These are phyloP conservation scores for Coniferiporia sulphurascens DNA, from an alignment of 1,284 basidiomycete species.

Conservation along the genomic window DNA sequence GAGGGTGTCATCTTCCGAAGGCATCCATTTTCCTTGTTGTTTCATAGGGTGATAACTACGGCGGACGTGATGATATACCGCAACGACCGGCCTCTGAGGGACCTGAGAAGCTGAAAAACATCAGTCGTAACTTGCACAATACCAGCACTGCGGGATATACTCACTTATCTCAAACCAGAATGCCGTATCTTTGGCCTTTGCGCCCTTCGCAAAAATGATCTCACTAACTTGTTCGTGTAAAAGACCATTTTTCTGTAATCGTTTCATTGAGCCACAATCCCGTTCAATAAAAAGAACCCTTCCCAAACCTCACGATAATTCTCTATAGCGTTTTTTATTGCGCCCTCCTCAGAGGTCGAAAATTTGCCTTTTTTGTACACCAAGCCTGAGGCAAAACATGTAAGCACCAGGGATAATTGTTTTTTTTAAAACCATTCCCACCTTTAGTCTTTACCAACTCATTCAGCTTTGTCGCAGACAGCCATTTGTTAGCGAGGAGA, in stretches of 20 bases:
- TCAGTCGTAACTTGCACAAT: background rate
- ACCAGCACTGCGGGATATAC: conserved; percentile 26
- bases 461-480: conserved; percentile 59
- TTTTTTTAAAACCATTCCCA: conserved; percentile 27
- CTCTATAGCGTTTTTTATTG: conserved; percentile 59
- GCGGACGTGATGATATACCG: conserved; percentile 77
- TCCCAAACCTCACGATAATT: conserved; percentile 50
- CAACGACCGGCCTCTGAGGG: conserved; percentile 69
- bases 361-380: conserved; percentile 84
- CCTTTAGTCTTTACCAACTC: conserved; percentile 66
- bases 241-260: conserved; percentile 43
- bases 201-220: conserved; percentile 62
- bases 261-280: background rate
- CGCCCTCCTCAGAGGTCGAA: conserved; percentile 66
- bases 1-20: conserved; percentile 62
- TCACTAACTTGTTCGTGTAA: conserved; percentile 49
- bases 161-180: conserved; percentile 78
- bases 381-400: conserved; percentile 45
- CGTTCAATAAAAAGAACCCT: background rate
- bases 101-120: conserved; percentile 52
- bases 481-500: conserved; percentile 67
- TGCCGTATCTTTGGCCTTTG: conserved; percentile 48
- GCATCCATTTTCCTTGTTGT: conserved; percentile 65
- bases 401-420: conserved; percentile 4
- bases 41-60: conserved; percentile 62